Evolutionary conservation across 176 grass and related monocot species (phyloP), one percentile per base, ranked within the genome.

Genomic region (Tuctoria greenei): DNA sequence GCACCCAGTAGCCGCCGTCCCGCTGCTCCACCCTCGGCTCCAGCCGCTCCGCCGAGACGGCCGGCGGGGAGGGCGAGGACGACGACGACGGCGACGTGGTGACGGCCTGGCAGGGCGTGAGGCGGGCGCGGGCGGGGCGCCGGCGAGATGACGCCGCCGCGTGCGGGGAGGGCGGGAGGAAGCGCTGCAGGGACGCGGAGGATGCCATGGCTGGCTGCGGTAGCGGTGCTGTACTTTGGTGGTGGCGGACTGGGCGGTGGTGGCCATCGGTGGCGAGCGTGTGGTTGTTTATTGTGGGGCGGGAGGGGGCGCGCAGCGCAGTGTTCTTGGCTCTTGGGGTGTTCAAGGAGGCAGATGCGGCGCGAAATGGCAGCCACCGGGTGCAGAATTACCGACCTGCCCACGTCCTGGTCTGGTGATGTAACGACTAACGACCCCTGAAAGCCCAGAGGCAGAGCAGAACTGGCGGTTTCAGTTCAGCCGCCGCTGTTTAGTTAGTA

Each of bases 21-120:
- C 55, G 52, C 89, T 83, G 3, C 84, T 98, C 89, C 23, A 98
- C 95, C 67, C 95, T 84, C 16, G 72, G 69, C 72, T 98, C 91
- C 13, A 98, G 15, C 17, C 91, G 90, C 26, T 84, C 83, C 18
- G 42, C 25, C 4, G 76, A 45, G 18, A 89, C 72, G 45, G 71
- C 49, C 26, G 79, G 14, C 71, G 75, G 28, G 6, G 54, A 45
- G 17, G 43, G 16, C 9, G 80, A 31, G 31, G 31, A 43, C 20
- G 79, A 20, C 4, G 79, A 41, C 10, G 31, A 43, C 20, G 79
- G 15, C 4, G 79, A 41, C 10, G 82, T 11, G 18, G 83, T 64
- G 20, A 84, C 61, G 43, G 80, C 13, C 31, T 51, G 14, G 11
- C 73, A 56, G 23, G 14, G 34, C 58, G 26, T 4, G 24, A 23